Conservation (phyloP, 495 filamentous ascomycete genomes). For the Aspergillus wentii region DNA sequence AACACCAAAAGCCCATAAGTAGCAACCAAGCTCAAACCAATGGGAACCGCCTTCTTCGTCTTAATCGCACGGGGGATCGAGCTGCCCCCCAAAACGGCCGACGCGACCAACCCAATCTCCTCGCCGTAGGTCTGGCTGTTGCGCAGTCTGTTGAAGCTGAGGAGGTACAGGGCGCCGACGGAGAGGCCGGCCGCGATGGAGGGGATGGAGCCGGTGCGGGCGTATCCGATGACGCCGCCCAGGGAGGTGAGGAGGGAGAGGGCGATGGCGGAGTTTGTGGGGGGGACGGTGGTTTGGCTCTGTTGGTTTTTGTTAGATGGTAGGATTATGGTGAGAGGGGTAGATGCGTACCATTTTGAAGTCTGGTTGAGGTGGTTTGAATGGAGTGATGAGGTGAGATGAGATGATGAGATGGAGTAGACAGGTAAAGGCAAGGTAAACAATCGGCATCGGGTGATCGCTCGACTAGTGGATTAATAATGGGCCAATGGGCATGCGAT, state of each 20-base stretch:
- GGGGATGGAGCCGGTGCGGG: constrained; percentile 76
- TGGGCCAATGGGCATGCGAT: no score
- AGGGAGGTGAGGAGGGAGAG: constrained; percentile 79
- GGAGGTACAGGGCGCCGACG: constrained; percentile 64
- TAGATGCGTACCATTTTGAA: no score
- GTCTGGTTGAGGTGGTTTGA: no score
- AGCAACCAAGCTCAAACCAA: constrained; percentile 62
- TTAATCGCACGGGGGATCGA: constrained; percentile 81
- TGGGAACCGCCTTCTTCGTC: constrained; percentile 69
- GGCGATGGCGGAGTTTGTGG: constrained; percentile 54
- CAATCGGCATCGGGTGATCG: no score
- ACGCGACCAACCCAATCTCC: constrained; percentile 74
- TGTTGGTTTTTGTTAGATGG: constrained; percentile 3
- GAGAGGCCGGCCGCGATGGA: constrained; percentile 77
- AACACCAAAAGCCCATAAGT: constrained; percentile 64
- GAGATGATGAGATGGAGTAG: no score
- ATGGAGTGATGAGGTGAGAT: no score
- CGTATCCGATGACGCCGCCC: constrained; percentile 82
- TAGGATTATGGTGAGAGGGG: no score
- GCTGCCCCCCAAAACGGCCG: constrained; percentile 71
- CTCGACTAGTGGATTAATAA: no score
- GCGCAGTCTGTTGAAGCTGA: constrained; percentile 31
- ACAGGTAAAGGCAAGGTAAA: no score
- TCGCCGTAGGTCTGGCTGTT: constrained; percentile 62
- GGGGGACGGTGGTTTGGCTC: constrained; percentile 6